phyloP scores from a whole-genome alignment of 75 land plant species.

The Selaginella moellendorffii region DNA sequence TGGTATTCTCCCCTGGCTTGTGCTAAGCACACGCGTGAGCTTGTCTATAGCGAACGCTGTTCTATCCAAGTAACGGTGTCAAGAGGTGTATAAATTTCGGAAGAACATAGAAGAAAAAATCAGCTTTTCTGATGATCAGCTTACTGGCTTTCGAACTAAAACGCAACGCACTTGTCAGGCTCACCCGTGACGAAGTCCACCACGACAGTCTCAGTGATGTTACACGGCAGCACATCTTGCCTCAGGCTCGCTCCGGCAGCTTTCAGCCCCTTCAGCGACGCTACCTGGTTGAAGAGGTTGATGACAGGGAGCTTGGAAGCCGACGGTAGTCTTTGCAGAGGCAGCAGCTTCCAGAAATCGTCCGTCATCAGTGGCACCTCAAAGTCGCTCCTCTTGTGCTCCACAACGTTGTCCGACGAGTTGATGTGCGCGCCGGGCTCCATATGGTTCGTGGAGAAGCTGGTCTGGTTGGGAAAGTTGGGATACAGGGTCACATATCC shows the following conservation, averaged over 20 bases:
- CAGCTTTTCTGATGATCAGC: too few relatives aligned
- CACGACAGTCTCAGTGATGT: conserved; percentile 35
- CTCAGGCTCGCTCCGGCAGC: conserved; percentile 85
- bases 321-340: conserved; percentile 54
- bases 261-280: conserved; percentile 62
- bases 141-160: too few relatives aligned
- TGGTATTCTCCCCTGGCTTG: neutral
- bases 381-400: conserved; percentile 39
- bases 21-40: neutral
- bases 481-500: conserved; percentile 91
- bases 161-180: conserved; percentile 37
- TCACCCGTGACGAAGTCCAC: conserved; percentile 67
- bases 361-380: conserved; percentile 14
- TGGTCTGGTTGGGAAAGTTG: conserved; percentile 79
- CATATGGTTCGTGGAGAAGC: conserved; percentile 99
- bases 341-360: conserved; percentile 57
- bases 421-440: conserved; percentile 98
- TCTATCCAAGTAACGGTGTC: too few relatives aligned
- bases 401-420: conserved; percentile 74
- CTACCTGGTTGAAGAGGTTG: conserved; percentile 90
- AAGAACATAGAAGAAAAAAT: too few relatives aligned
- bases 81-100: too few relatives aligned
- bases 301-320: conserved; percentile 72
- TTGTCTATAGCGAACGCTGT: neutral
- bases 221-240: conserved; percentile 71